A percentile compares a stretch with the other conserved stretches of the same genome.
Evolutionary conservation across 2,329 filamentous ascomycete genomes (phyloP).

Genomic region (Apiospora saccharicola): DNA sequence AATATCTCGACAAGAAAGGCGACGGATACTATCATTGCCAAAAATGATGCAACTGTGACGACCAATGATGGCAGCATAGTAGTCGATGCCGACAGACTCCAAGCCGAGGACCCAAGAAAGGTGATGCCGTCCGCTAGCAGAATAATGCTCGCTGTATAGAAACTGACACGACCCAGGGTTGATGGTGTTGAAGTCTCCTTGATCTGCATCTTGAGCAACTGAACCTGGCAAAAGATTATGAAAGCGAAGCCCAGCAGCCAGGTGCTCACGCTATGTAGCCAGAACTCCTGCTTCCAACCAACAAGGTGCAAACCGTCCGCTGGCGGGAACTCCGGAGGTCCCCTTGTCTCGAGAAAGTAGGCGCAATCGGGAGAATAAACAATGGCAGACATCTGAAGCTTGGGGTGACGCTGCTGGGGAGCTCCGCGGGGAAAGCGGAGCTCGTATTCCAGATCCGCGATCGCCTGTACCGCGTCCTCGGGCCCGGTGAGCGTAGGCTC

Average conservation of each 20-base stretch:
- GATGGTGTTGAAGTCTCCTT: constrained; percentile 72
- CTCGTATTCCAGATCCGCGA: constrained; percentile 67
- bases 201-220: constrained; percentile 69
- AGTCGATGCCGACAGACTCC: constrained; percentile 62
- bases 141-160: constrained; percentile 68
- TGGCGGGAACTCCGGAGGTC: constrained; percentile 62
- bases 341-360: constrained; percentile 71
- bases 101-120: constrained; percentile 63
- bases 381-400: constrained; percentile 67
- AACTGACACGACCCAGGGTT: constrained; percentile 71
- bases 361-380: constrained; percentile 74
- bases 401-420: constrained; percentile 61
- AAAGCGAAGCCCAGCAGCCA: constrained; percentile 65
- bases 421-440: constrained; percentile 67
- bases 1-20: constrained; percentile 68
- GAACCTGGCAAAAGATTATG: constrained; percentile 67
- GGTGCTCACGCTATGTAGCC: constrained; percentile 62
- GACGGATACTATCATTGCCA: constrained; percentile 64
- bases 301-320: constrained; percentile 62
- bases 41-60: constrained; percentile 59
- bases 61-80: constrained; percentile 65
- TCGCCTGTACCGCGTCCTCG: constrained; percentile 48
- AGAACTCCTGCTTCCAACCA: constrained; percentile 68
- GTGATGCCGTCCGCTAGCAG: constrained; percentile 68
- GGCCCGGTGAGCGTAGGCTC: constrained; percentile 42